phyloP scores from a whole-genome alignment of 2,329 filamentous ascomycete genomes.

The Pyricularia pennisetigena region DNA sequence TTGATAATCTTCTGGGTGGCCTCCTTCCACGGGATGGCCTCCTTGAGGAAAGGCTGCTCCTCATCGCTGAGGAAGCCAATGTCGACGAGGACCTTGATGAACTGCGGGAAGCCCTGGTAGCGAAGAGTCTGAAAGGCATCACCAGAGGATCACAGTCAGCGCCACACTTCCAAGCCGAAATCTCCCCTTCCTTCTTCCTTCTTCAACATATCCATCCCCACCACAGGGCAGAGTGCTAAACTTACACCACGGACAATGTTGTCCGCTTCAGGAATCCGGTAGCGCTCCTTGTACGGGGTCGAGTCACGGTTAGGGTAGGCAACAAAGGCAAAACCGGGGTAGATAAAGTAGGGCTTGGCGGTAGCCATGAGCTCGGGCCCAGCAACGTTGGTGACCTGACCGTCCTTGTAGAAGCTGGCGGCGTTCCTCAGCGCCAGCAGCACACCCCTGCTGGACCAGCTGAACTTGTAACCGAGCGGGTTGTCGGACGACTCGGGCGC shows the following conservation, averaged over 20 bases:
- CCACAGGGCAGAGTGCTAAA: background rate
- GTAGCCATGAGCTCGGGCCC: slow-evolving; percentile 69
- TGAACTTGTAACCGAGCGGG: slow-evolving; percentile 74
- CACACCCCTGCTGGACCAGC: slow-evolving; percentile 62
- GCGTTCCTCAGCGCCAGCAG: slow-evolving; percentile 77
- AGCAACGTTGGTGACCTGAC: slow-evolving; percentile 58
- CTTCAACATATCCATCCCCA: background rate
- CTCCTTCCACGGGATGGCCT: slow-evolving; percentile 70
- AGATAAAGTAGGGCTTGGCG: slow-evolving; percentile 86
- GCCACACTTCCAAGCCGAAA: background rate
- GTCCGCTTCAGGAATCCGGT: slow-evolving; percentile 84
- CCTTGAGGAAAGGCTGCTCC: slow-evolving; percentile 52
- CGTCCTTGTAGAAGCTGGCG: slow-evolving; percentile 75
- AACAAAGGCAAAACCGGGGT: slow-evolving; percentile 80
- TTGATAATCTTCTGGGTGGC: slow-evolving; percentile 70
- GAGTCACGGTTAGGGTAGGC: slow-evolving; percentile 92
- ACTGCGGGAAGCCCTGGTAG: slow-evolving; percentile 84
- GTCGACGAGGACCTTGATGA: slow-evolving; percentile 79
- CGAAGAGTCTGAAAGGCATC: slow-evolving; percentile 54
- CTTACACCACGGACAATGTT: slow-evolving; percentile 60
- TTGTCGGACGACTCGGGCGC: slow-evolving; percentile 70
- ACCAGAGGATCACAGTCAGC: background rate
- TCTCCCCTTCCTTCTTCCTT: background rate
- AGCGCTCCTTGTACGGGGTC: slow-evolving; percentile 77
- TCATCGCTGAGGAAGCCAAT: slow-evolving; percentile 79